Percentiles rank a stretch among this genome's conserved stretches.
Evolutionary conservation across 768 basidiomycete species (phyloP).

Genomic region (Rhodotorula diobovata): DNA sequence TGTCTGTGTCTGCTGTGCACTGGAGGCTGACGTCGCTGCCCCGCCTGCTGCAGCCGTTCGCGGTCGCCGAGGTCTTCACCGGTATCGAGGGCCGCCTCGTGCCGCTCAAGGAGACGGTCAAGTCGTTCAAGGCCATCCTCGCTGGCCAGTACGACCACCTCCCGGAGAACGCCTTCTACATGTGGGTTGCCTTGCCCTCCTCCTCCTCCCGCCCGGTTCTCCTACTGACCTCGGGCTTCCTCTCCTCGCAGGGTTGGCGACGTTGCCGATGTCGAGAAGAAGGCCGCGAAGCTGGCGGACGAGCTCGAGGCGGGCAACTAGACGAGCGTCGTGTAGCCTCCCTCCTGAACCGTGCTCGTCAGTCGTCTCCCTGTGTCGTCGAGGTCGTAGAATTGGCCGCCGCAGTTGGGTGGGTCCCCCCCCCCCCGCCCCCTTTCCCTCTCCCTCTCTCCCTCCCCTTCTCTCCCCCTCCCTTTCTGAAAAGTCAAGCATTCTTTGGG

Average conservation of each 20-base stretch:
- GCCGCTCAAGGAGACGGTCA: constrained; percentile 84
- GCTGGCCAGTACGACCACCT: constrained; percentile 78
- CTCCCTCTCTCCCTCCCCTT: too few relatives aligned
- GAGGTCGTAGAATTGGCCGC: too few relatives aligned
- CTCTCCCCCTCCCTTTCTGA: not conserved
- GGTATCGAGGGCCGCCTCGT: constrained; percentile 60
- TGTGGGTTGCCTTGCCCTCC: constrained; percentile 50
- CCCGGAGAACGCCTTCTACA: constrained; percentile 97
- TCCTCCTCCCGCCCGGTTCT: not conserved
- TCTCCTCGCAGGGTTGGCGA: not conserved
- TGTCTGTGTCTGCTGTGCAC: constrained; percentile 58
- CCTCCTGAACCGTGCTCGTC: not conserved
- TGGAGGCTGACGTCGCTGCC: not conserved
- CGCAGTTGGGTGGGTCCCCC: too few relatives aligned
- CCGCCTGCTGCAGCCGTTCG: constrained; percentile 72
- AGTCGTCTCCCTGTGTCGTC: too few relatives aligned
- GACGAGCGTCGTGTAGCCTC: not conserved
- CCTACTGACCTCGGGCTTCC: not conserved
- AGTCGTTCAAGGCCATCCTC: constrained; percentile 73
- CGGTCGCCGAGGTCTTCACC: constrained; percentile 69
- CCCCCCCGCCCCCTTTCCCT: too few relatives aligned
- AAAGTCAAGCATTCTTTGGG: constrained; percentile 1
- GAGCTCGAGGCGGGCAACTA: constrained; percentile 50
- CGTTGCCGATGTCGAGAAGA: constrained; percentile 71
- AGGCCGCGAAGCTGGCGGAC: constrained; percentile 96